Percentiles rank a stretch among this genome's conserved stretches.
These are phyloP conservation scores for Suaeda aralocaspica DNA, from an alignment of 148 eudicot genomes.

Conservation along the genomic window DNA sequence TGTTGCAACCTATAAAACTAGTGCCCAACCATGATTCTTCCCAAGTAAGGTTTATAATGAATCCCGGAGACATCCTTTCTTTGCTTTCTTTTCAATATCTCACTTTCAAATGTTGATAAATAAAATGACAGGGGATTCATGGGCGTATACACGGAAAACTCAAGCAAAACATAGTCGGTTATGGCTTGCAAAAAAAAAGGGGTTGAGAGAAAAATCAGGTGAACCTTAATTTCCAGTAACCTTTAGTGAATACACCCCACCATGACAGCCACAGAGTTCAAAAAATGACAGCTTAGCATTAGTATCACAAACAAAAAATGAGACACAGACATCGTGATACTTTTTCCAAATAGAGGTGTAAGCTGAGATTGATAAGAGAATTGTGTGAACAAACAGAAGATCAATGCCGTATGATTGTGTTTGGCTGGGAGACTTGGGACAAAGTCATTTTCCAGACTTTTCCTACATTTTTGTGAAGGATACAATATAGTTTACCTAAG, in stretches of 20 bases:
- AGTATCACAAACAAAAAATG: too few species aligned
- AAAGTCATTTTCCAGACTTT: not conserved
- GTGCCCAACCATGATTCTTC: not conserved
- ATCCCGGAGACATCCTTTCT: not conserved
- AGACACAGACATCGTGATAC: not conserved
- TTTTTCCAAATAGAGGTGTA: not conserved
- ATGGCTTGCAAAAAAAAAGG: too few species aligned
- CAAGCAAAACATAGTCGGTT: too few species aligned
- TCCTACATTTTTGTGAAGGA: not conserved
- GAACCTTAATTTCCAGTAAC: too few species aligned
- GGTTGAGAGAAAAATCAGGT: too few species aligned
- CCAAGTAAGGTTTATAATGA: too few species aligned
- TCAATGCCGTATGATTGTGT: not conserved
- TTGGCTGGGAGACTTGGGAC: not conserved
- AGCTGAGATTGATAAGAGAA: not conserved
- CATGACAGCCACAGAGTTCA: too few species aligned
- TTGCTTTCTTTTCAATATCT: not conserved
- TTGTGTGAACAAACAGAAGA: not conserved
- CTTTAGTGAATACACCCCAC: too few species aligned
- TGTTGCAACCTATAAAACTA: not conserved
- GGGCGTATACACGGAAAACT: too few species aligned
- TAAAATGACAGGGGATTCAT: too few species aligned
- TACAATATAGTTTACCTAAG: not conserved
- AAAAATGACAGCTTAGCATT: too few species aligned
- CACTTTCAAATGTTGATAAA: too few species aligned